Percentiles rank a stretch among this genome's conserved stretches.
Conservation (phyloP, 306 rosid genomes). For the Gastrolobium villosum region DNA sequence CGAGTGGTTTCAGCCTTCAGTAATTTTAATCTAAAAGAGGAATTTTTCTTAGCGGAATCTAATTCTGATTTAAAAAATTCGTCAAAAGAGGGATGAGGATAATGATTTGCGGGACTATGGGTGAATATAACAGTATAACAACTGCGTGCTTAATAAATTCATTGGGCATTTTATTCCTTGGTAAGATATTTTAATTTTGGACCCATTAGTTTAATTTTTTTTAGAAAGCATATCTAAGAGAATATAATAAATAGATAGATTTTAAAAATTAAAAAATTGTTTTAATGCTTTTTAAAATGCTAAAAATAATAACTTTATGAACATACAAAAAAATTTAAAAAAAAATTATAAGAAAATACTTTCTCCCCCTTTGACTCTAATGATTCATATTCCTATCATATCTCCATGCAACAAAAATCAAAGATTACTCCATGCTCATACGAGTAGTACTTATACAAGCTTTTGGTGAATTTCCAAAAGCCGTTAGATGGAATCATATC, state of each 20-base stretch:
- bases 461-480: not conserved
- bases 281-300: too few relatives aligned
- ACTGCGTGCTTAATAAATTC: not conserved
- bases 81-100: not conserved
- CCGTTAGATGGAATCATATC: too few relatives aligned
- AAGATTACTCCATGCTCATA: conserved; percentile 44
- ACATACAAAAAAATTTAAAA: too few relatives aligned
- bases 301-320: too few relatives aligned
- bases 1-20: not conserved
- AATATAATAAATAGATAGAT: too few relatives aligned
- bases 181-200: too few relatives aligned
- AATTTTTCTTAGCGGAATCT: conserved; percentile 10
- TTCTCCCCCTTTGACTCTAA: not conserved
- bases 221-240: too few relatives aligned
- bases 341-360: not conserved
- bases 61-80: conserved; percentile 5
- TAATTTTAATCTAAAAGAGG: not conserved
- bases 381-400: not conserved
- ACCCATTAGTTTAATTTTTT: too few relatives aligned
- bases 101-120: not conserved
- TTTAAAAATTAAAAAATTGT: too few relatives aligned
- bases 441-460: conserved; percentile 39
- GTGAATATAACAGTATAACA: not conserved
- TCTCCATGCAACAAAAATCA: conserved; percentile 43
- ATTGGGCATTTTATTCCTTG: too few relatives aligned